These are phyloP conservation scores for Westerdykella aurantiaca DNA, from an alignment of 2,329 filamentous ascomycete species.

Conservation along the genomic window DNA sequence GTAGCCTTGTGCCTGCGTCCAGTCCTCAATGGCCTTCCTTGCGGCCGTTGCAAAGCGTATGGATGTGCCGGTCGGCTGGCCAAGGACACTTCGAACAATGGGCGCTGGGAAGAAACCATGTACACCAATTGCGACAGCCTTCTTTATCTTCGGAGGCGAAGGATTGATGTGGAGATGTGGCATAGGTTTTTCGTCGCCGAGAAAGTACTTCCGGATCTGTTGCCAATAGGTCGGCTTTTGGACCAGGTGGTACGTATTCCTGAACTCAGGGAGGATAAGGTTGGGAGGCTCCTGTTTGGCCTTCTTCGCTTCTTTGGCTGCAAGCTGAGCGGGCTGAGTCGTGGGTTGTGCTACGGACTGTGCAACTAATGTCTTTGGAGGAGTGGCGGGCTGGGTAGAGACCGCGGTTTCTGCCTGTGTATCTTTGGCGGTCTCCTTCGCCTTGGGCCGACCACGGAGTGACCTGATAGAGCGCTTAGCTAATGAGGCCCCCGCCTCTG, in stretches of 20 bases:
- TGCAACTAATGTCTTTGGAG: constrained; percentile 23
- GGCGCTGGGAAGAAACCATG: constrained; percentile 90
- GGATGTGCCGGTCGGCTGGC: constrained; percentile 92
- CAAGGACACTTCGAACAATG: constrained; percentile 81
- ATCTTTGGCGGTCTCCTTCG: constrained; percentile 18
- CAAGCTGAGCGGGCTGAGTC: constrained; percentile 22
- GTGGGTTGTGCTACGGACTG: constrained; percentile 23
- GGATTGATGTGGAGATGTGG: constrained; percentile 66
- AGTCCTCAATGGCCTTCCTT: constrained; percentile 75
- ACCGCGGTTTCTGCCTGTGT: constrained; percentile 13
- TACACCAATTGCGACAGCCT: constrained; percentile 86
- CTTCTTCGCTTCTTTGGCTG: constrained; percentile 19
- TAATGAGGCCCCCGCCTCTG: constrained; percentile 15
- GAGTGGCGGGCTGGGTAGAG: constrained; percentile 36
- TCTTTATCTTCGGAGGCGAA: constrained; percentile 67
- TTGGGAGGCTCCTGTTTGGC: constrained; percentile 48
- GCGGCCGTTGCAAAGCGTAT: constrained; percentile 86
- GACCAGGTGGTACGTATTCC: constrained; percentile 55
- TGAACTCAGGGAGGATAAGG: constrained; percentile 64
- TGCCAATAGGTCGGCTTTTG: constrained; percentile 44
- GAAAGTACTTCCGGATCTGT: constrained; percentile 36
- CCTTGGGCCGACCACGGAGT: constrained; percentile 26
- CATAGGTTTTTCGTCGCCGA: constrained; percentile 50
- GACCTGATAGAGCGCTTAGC: constrained; percentile 28
- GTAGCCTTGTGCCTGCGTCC: constrained; percentile 65